Base-by-base conservation (phyloP, 805 yeast species). In the Zygosaccharomyces lentus region DNA sequence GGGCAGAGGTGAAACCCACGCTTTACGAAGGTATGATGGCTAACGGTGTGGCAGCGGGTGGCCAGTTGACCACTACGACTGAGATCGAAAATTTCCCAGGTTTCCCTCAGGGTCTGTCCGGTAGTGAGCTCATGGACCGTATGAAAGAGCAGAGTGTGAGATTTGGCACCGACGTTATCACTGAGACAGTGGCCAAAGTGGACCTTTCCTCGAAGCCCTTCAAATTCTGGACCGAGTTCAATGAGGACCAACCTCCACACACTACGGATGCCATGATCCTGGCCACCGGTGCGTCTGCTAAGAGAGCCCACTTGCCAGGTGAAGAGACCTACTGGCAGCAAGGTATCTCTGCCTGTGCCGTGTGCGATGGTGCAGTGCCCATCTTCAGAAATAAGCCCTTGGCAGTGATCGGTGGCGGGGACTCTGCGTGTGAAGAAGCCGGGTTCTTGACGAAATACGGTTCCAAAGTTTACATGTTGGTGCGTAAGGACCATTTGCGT, bases 321-420 rank as follows among this genome's bases (percentile, higher is more conserved):
- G 99, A 93, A 74, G 98, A 93, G 56, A 77, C 78, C 29, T 93
- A 93, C 80, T 93, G 99, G 99, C 99, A 93, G 76, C 85, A 84
- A 68, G 99, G 99, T 69, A 93, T 93, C 57, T 87, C 96, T 57
- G 99, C 99, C 13, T 93, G 99, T 76, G 99, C 99, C 34, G 99
- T 93, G 52, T 93, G 99, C 74, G 99, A 93, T 67, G 99, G 99
- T 71, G 99, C 99, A 27, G 95, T 93, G 41, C 99, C 99, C 59
- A 90, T 93, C 59, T 93, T 93, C 76, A 87, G 98, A 77, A 86
- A 93, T 77, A 86, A 89, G 72, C 98, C 99, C 32, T 79, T 93
- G 66, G 98, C 96, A 21, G 99, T 93, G 47, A 75, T 93, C 57
- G 99, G 99, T 50, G 99, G 99, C 57, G 99, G 99, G 69, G 99